Base-by-base conservation (phyloP, 106 monocot genomes). In the Platanthera zijinensis region DNA sequence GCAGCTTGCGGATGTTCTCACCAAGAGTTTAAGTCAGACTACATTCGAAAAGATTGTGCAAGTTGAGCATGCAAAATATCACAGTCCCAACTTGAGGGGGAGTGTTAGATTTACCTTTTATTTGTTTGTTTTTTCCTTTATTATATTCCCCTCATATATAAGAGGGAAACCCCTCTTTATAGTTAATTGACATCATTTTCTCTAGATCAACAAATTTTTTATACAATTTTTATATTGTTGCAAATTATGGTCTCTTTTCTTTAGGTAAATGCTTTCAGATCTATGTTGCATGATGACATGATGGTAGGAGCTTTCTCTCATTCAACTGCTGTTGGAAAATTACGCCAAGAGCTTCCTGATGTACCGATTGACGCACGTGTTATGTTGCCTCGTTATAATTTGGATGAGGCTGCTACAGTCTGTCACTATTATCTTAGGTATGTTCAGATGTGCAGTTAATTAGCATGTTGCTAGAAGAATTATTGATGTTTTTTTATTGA, bases 251-350 rank as follows among this genome's bases (percentile, higher is more conserved):
- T 63, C 63, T 63, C n/a, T 21, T 59, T 48, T 77, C 0, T 50
- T 17, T 69, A 99, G 99, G 99, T 99, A 13, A 94, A 87, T 85
- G 88, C 84, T 52, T 99, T 82, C 66, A 92, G 94, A 84, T 88
- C 94, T 52, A 99, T 99, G 99, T 74, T 88, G 82, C 99, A 99
- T 82, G 71, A 82, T 76, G 94, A 94, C 72, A 94, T 94, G 99
- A 99, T 99, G 99, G 75, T 99, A 50, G 99, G 99, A 64, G 89
- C 94, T 63, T 99, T 94, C 79, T 99, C 99, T 74, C 94, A 99
- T 77, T 99, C 99, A 64, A 99, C 94, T 21, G 94, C 92, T 76
- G 99, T 99, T n/a, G 97, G 97, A 22, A 99, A 99, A 72, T 83
- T 99, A 57, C 89, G 94, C 49, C 79, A 94, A 80, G 88, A 99